phyloP scores from a whole-genome alignment of 2,329 filamentous ascomycete genomes.

The Exserohilum rostratum region DNA sequence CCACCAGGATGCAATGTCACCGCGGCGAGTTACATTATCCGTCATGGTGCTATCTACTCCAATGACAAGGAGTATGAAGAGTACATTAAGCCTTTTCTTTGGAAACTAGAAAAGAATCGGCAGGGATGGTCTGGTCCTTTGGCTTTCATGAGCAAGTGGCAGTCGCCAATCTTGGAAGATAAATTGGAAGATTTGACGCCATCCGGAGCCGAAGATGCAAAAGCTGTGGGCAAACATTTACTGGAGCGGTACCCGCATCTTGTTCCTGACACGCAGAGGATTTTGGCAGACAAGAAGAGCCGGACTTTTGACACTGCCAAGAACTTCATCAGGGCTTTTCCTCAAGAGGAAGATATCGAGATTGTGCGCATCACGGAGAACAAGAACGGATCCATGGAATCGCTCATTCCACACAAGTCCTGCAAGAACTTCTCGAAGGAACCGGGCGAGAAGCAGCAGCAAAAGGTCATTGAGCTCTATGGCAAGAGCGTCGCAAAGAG shows the following conservation, averaged over 20 bases:
- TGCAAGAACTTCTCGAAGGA: slow-evolving; percentile 43
- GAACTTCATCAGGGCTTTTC: slow-evolving; percentile 39
- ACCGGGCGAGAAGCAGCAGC: slow-evolving; percentile 39
- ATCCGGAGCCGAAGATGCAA: slow-evolving; percentile 56
- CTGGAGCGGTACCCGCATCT: slow-evolving; percentile 60
- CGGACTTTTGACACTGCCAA: slow-evolving; percentile 44
- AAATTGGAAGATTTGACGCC: slow-evolving; percentile 50
- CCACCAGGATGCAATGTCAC: slow-evolving; percentile 58
- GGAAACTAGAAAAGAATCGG: slow-evolving; percentile 64
- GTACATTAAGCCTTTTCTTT: slow-evolving; percentile 57
- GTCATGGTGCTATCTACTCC: slow-evolving; percentile 58
- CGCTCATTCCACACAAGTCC: slow-evolving; percentile 43
- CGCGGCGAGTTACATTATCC: slow-evolving; percentile 55
- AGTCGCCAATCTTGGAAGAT: slow-evolving; percentile 60
- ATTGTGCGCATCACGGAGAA: slow-evolving; percentile 42
- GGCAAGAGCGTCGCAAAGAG: slow-evolving; percentile 31
- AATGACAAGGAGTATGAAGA: slow-evolving; percentile 59
- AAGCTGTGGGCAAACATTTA: slow-evolving; percentile 65
- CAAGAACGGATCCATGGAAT: slow-evolving; percentile 37
- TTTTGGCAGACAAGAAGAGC: slow-evolving; percentile 47
- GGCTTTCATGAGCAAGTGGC: slow-evolving; percentile 63
- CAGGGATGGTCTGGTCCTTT: slow-evolving; percentile 60
- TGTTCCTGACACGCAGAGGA: slow-evolving; percentile 48
- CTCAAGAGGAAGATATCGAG: slow-evolving; percentile 37
- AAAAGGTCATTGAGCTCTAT: slow-evolving; percentile 38